Conservation (phyloP, 1,284 basidiomycete genomes). For the Vanrija sp. region DNA sequence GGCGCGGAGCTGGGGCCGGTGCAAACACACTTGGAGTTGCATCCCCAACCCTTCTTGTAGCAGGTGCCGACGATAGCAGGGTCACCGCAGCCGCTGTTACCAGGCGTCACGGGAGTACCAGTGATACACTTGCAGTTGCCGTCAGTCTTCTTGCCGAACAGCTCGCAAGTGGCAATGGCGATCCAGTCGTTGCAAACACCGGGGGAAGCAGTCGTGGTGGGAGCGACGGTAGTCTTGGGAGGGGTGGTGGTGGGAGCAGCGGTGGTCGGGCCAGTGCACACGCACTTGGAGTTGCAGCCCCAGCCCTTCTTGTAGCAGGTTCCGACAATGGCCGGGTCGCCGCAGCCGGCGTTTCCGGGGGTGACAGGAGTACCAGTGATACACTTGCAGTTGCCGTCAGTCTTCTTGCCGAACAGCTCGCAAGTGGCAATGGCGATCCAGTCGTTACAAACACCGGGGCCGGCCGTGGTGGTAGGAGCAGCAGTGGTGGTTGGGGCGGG, state of each 20-base stretch:
- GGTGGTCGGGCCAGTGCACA: not conserved
- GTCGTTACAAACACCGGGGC: not conserved
- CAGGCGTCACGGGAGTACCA: too few relatives aligned
- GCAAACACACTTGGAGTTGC: slow-evolving; percentile 9
- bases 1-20: not conserved
- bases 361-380: not conserved
- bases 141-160: not conserved
- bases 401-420: not conserved
- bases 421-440: slow-evolving; percentile 2
- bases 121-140: slow-evolving; percentile 1
- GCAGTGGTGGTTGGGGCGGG: not conserved
- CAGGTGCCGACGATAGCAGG: slow-evolving; percentile 2
- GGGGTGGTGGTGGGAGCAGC: not conserved
- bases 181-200: not conserved
- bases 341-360: not conserved
- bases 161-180: not conserved
- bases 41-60: slow-evolving; percentile 4
- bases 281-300: slow-evolving; percentile 8
- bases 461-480: too few relatives aligned
- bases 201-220: too few relatives aligned
- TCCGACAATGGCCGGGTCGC: not conserved
- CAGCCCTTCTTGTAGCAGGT: slow-evolving; percentile 6
- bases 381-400: slow-evolving; percentile 4
- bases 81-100: not conserved
- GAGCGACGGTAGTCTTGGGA: not conserved